Conservation (phyloP, 2,329 filamentous ascomycete species). For the Calonectria naviculata region DNA sequence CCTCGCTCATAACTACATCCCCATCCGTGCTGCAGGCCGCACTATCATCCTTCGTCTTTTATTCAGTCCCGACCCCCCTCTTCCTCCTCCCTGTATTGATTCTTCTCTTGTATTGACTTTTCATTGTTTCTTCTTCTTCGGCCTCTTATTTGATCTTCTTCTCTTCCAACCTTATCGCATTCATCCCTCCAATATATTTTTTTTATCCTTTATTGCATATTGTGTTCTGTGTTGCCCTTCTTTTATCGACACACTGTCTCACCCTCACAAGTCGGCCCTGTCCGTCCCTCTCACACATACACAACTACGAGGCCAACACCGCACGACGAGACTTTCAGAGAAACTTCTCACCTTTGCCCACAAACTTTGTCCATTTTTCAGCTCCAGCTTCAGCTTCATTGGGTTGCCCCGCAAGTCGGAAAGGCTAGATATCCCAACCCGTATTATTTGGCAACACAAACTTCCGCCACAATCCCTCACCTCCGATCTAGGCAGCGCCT, state of each 20-base stretch:
- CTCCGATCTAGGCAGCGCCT: neutral
- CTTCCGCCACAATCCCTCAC: slow-evolving; percentile 5
- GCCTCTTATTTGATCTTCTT: neutral
- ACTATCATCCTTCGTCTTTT: neutral
- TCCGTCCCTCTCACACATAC: neutral
- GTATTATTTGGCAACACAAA: slow-evolving; percentile 14
- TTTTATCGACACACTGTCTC: slow-evolving; percentile 34
- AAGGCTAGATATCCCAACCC: slow-evolving; percentile 4
- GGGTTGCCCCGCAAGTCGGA: slow-evolving; percentile 6
- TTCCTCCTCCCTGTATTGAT: neutral
- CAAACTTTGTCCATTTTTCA: neutral
- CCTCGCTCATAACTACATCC: slow-evolving; percentile 20
- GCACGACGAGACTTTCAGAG: neutral
- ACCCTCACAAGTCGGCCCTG: slow-evolving; percentile 17
- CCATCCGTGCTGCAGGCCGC: neutral
- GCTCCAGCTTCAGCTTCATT: neutral
- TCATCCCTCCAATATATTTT: slow-evolving; percentile 1
- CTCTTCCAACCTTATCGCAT: neutral
- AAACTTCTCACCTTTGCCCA: neutral
- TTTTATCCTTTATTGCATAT: slow-evolving; percentile 20
- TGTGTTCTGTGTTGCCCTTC: slow-evolving; percentile 20
- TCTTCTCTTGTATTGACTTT: neutral
- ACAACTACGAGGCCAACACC: neutral
- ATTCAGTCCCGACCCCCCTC: neutral
- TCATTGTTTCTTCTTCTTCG: neutral